phyloP scores from a whole-genome alignment of 2,329 filamentous ascomycete genomes.

The Geosmithia putterillii region DNA sequence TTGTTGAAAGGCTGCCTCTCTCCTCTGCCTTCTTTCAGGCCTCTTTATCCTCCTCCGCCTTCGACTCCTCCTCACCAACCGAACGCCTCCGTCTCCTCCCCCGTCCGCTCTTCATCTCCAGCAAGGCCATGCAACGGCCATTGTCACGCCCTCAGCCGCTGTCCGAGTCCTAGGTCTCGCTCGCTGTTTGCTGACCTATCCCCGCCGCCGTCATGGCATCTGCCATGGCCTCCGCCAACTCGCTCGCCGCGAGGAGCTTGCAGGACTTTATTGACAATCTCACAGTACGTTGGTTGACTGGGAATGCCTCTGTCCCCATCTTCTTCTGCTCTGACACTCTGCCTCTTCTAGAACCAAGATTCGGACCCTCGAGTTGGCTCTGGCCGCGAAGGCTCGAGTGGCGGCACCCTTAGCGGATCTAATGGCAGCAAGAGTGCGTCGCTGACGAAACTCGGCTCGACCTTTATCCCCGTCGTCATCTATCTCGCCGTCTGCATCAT shows the following conservation, averaged over 20 bases:
- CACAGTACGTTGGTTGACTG: background rate
- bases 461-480: conserved; percentile 40
- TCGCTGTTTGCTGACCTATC: background rate
- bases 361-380: conserved; percentile 22
- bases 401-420: conserved; percentile 20
- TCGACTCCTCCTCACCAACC: too few species aligned
- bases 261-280: background rate
- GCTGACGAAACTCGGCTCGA: conserved; percentile 27
- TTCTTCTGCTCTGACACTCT: background rate
- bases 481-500: conserved; percentile 36
- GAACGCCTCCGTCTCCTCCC: background rate
- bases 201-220: background rate
- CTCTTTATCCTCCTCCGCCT: background rate
- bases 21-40: background rate
- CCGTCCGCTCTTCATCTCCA: background rate
- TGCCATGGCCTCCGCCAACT: background rate
- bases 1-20: background rate
- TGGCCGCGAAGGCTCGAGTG: conserved; percentile 17
- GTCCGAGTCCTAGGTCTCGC: background rate
- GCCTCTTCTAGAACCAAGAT: conserved; percentile 1
- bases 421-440: conserved; percentile 20
- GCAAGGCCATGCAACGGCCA: background rate
- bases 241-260: background rate
- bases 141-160: background rate
- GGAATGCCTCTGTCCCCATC: background rate